Percentiles rank a stretch among this genome's conserved stretches.
phyloP scores from a whole-genome alignment of 306 rosid genomes.

The Medicago ruthenica region DNA sequence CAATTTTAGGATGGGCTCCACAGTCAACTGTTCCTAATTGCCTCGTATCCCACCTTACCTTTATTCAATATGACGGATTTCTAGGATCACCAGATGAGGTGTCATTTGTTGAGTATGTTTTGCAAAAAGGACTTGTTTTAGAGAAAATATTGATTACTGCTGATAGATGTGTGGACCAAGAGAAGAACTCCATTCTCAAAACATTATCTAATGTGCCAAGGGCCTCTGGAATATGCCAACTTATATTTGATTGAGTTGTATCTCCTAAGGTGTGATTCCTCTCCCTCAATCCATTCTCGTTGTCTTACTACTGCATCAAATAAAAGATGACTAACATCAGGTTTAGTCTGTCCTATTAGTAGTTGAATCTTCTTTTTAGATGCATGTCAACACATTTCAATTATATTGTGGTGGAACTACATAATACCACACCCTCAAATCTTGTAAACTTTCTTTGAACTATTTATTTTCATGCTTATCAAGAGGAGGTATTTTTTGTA shows the following conservation, averaged over 20 bases:
- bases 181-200: neutral
- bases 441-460: too few species aligned
- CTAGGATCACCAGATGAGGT: neutral
- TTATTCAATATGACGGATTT: neutral
- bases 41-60: neutral
- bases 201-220: neutral
- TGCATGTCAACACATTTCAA: neutral
- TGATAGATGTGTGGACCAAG: neutral
- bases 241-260: neutral
- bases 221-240: neutral
- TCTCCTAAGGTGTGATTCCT: neutral
- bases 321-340: neutral
- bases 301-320: neutral
- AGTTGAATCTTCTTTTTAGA: neutral
- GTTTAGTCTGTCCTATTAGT: neutral
- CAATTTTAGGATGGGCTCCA: neutral
- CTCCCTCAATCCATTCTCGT: too few species aligned
- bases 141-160: neutral
- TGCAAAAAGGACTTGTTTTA: neutral
- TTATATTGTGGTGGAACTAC: neutral
- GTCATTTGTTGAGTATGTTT: neutral
- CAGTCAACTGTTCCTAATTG: conserved; percentile 10
- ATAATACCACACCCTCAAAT: neutral
- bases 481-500: too few species aligned
- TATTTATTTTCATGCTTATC: too few species aligned